Evolutionary conservation across 1,139 yeast genomes (phyloP).

Genomic region (Yamadazyma conglobata): DNA sequence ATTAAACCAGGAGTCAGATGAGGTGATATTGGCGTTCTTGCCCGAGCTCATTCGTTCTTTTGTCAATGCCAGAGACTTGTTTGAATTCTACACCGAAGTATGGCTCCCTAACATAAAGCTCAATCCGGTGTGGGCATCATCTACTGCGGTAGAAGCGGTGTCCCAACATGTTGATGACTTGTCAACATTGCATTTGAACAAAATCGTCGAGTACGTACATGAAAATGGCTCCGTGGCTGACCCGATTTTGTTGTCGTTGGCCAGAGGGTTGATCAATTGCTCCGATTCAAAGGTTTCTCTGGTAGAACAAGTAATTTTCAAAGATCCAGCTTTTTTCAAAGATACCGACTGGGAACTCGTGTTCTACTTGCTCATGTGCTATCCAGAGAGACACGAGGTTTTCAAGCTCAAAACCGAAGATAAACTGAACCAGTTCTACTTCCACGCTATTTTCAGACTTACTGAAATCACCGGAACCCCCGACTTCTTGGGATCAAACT

Average conservation of each 20-base stretch:
- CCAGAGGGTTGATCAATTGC: slow-evolving; percentile 36
- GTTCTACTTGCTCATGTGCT: slow-evolving; percentile 9
- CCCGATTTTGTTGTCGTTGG: slow-evolving; percentile 32
- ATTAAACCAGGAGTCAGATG: slow-evolving; percentile 14
- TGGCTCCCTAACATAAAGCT: slow-evolving; percentile 41
- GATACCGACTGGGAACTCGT: slow-evolving; percentile 10
- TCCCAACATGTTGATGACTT: slow-evolving; percentile 39
- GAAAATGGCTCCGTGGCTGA: slow-evolving; percentile 10
- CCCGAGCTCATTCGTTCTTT: slow-evolving; percentile 44
- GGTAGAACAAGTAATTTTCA: slow-evolving; percentile 9
- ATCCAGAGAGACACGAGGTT: slow-evolving; percentile 3
- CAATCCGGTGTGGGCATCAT: slow-evolving; percentile 22
- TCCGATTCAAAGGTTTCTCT: slow-evolving; percentile 19
- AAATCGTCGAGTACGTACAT: slow-evolving; percentile 9
- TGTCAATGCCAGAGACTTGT: slow-evolving; percentile 57
- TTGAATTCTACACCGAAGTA: slow-evolving; percentile 39
- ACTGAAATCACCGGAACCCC: slow-evolving; percentile 6
- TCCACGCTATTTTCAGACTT: slow-evolving; percentile 7
- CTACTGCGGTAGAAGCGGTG: slow-evolving; percentile 31
- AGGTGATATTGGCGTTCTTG: slow-evolving; percentile 23
- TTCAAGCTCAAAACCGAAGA: not conserved
- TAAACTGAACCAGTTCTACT: slow-evolving; percentile 1
- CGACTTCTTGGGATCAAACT: slow-evolving; percentile 13
- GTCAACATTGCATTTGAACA: slow-evolving; percentile 46
- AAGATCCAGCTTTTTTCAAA: not conserved